phyloP scores from a whole-genome alignment of 257 asterid genomes.

The Solanum pinnatisectum region DNA sequence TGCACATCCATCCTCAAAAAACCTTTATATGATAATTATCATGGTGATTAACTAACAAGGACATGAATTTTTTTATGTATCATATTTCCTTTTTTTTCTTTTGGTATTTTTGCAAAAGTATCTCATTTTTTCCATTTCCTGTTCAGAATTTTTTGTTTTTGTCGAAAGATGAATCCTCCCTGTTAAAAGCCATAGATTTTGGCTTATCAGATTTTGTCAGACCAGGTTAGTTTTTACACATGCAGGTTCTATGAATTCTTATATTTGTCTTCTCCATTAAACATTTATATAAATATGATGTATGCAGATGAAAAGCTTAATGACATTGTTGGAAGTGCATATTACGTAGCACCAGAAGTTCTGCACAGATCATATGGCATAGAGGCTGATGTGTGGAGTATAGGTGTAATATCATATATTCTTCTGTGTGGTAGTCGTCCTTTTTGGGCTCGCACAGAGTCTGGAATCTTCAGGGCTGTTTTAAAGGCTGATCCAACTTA shows the following conservation, averaged over 20 bases:
- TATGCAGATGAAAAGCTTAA: slow-evolving; percentile 59
- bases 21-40: not conserved
- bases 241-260: not conserved
- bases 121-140: slow-evolving; percentile 1
- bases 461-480: slow-evolving; percentile 57
- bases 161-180: slow-evolving; percentile 42
- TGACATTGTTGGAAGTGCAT: slow-evolving; percentile 63
- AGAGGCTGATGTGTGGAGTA: slow-evolving; percentile 50
- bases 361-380: slow-evolving; percentile 33
- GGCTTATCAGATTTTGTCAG: slow-evolving; percentile 58
- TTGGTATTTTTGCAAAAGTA: not conserved
- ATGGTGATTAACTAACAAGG: not conserved
- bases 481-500: slow-evolving; percentile 48
- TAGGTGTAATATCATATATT: slow-evolving; percentile 45
- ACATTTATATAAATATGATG: not conserved
- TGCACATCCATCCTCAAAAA: not conserved
- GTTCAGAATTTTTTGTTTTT: slow-evolving; percentile 52
- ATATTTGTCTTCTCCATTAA: not conserved
- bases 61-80: not conserved
- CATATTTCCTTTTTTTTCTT: not conserved
- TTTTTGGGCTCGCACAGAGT: slow-evolving; percentile 66
- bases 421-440: slow-evolving; percentile 66
- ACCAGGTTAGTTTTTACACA: slow-evolving; percentile 31
- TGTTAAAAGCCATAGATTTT: slow-evolving; percentile 55
- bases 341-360: slow-evolving; percentile 48